Base-by-base conservation (phyloP, 306 rosid genomes). In the Quercus rubra region DNA sequence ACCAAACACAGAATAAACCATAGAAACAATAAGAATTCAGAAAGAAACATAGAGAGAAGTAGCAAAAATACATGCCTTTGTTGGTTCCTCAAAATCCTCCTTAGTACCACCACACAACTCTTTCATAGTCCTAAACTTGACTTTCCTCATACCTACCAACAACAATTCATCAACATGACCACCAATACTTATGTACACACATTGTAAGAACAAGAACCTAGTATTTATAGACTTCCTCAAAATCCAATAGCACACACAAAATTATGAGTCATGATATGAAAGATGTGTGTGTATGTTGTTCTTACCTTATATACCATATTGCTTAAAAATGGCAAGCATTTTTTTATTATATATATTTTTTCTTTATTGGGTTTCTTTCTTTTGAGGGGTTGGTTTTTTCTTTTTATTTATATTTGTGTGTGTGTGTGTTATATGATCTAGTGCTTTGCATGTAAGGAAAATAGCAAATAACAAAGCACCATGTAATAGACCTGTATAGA, bases 31-130 rank as follows among this genome's bases (percentile, higher is more conserved):
- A 66, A 20, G 14, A 27, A 25, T n/a, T 6, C 9, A 35, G 11
- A 51, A 41, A 30, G 5, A 21, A 21, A 25, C 4, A 61, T 3
- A 23, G 8, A 23, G 17, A 61, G 67, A 61, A 61, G 30, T n/a
- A 14, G 10, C 68, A 27, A 31, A 61, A 61, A 17, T 7, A 77
- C 80, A 66, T 77, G 62, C 80, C 80, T 77, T 11, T 51, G 64
- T 20, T 31, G 52, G 35, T 27, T 10, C 35, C 18, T 23, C 12
- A 12, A 11, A 13, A 17, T 25, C 31, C 35, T 61, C 68, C 23
- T 5, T 25, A 13, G 38, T 12, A 25, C 8, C n/a, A 61, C 3
- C 64, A 67, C 31, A 67, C 43, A 77, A 20, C n/a, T 77, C 55
- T 49, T n/a, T 31, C 25, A 66, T 13, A 64, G 63, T 28, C 66